Evolutionary conservation across 1,284 basidiomycete genomes (phyloP).

Genomic region (Caloboletus firmus): DNA sequence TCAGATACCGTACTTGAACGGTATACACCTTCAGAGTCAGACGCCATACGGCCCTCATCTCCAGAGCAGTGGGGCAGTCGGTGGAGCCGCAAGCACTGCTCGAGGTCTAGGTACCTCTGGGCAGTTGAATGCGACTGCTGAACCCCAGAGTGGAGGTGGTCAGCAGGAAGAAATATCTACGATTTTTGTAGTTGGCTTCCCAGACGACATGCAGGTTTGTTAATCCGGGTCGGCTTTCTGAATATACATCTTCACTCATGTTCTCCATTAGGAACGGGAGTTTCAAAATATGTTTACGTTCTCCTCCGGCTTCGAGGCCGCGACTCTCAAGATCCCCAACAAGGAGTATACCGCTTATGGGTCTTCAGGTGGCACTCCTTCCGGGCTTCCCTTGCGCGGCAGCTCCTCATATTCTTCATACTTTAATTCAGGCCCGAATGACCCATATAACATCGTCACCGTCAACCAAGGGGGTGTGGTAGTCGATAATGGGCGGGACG

Average conservation of each 20-base stretch:
- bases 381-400: constrained; percentile 35
- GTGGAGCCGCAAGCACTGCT: constrained; percentile 23
- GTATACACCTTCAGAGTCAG: constrained; percentile 59
- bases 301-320: constrained; percentile 93
- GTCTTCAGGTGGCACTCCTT: constrained; percentile 40
- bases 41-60: constrained; percentile 73
- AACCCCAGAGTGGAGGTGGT: constrained; percentile 24
- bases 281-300: constrained; percentile 99
- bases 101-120: constrained; percentile 27
- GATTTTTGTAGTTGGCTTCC: constrained; percentile 98
- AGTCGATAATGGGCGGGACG: constrained; percentile 68
- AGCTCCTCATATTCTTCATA: constrained; percentile 36
- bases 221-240: neutral
- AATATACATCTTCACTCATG: constrained; percentile 14
- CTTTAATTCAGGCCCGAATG: constrained; percentile 55
- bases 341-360: constrained; percentile 77
- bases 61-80: constrained; percentile 39
- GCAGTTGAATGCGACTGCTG: constrained; percentile 23
- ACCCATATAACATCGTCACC: constrained; percentile 77
- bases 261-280: constrained; percentile 78
- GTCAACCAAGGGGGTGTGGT: constrained; percentile 77
- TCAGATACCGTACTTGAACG: constrained; percentile 40
- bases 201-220: constrained; percentile 96
- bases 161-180: constrained; percentile 92
- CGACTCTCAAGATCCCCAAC: constrained; percentile 95